Conservation (phyloP, 2,329 filamentous ascomycete genomes). For the Nemania diffusa region DNA sequence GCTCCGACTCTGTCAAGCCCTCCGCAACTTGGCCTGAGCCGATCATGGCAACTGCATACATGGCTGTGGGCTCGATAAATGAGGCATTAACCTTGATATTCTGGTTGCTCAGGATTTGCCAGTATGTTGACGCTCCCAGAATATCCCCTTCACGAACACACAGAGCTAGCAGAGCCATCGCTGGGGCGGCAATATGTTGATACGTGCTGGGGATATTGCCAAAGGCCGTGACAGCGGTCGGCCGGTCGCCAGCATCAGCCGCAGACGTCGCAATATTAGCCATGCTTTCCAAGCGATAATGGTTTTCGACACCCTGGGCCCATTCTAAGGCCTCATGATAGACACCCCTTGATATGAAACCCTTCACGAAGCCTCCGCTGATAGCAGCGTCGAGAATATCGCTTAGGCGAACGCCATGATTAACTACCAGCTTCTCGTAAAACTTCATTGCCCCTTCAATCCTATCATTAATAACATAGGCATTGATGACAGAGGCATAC, state of each 20-base stretch:
- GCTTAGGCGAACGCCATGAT: slow-evolving; percentile 66
- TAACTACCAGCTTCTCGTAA: slow-evolving; percentile 78
- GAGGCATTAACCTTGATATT: slow-evolving; percentile 68
- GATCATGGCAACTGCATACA: slow-evolving; percentile 90
- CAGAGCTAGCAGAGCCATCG: slow-evolving; percentile 86
- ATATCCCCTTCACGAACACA: slow-evolving; percentile 86
- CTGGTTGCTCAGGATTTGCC: slow-evolving; percentile 75
- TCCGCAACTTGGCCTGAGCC: slow-evolving; percentile 86
- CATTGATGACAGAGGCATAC: slow-evolving; percentile 91
- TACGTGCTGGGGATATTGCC: slow-evolving; percentile 64
- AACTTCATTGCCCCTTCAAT: slow-evolving; percentile 85
- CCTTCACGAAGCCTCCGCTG: slow-evolving; percentile 79
- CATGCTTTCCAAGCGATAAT: slow-evolving; percentile 71
- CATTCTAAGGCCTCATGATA: slow-evolving; percentile 79
- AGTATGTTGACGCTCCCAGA: slow-evolving; percentile 79
- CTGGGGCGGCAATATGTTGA: slow-evolving; percentile 64
- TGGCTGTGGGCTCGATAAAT: slow-evolving; percentile 87
- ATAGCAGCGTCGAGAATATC: slow-evolving; percentile 78
- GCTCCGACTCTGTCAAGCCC: slow-evolving; percentile 79
- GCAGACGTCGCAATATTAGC: slow-evolving; percentile 78
- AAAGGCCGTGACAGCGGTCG: slow-evolving; percentile 75
- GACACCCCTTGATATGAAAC: slow-evolving; percentile 75
- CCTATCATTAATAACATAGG: slow-evolving; percentile 85
- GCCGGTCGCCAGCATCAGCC: slow-evolving; percentile 79
- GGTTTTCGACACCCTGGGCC: slow-evolving; percentile 71